These are phyloP conservation scores for Saraca asoca DNA, from an alignment of 331 rosid genomes.

Conservation along the genomic window DNA sequence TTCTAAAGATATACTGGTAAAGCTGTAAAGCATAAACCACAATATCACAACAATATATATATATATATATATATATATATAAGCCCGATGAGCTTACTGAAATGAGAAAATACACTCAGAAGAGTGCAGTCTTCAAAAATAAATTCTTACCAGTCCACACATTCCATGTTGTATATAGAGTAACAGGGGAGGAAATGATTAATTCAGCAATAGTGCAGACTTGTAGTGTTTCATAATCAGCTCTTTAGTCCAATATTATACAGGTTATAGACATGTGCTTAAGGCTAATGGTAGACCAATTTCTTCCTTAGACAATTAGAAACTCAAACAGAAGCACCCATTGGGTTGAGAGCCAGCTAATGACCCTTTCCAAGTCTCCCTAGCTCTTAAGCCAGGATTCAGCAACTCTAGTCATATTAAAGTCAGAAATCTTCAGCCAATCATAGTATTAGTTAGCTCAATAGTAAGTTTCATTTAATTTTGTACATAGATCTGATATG, in stretches of 20 bases:
- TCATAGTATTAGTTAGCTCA: neutral
- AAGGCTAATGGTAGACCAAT: neutral
- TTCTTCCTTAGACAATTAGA: neutral
- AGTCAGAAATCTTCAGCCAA: neutral
- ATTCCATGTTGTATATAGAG: neutral
- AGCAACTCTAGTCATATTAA: neutral
- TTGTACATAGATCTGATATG: neutral
- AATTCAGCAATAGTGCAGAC: too few species aligned
- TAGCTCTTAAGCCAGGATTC: neutral
- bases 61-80: neutral
- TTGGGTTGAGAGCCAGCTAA: neutral
- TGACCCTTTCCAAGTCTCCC: neutral
- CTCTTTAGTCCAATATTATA: neutral
- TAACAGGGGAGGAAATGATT: neutral
- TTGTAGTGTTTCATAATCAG: neutral
- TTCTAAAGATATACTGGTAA: neutral
- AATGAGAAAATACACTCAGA: neutral
- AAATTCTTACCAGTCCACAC: neutral
- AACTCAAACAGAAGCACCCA: neutral
- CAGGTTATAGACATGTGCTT: neutral
- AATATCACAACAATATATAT: neutral
- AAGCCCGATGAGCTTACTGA: neutral
- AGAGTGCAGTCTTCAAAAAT: neutral
- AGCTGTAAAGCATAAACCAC: conserved; percentile 23
- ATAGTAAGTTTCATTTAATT: neutral